Evolutionary conservation across 2,329 filamentous ascomycete genomes (phyloP), one percentile per base, ranked within the genome.

Genomic region (Sphaceloma murrayae): DNA sequence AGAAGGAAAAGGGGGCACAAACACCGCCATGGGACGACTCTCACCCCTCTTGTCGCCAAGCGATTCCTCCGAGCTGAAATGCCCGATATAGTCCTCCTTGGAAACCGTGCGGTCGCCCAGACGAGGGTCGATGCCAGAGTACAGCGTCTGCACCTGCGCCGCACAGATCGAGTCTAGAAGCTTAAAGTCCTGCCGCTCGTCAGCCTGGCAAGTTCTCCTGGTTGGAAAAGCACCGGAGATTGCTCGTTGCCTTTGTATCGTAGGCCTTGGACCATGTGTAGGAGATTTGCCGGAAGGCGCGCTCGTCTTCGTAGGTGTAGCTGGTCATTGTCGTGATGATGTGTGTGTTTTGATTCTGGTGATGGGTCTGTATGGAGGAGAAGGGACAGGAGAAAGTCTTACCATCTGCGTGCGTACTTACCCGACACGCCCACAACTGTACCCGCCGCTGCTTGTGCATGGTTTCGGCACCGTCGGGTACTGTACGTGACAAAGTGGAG

Each of bases 1-100:
- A 38, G 69, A 67, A 1, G 75, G 78, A 54, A 79, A 69, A 1
- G 80, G 65, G 1, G 62, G 5, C 61, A 65, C 48, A 58, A 60
- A n/a, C n/a, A n/a, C n/a, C n/a, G n/a, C n/a, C n/a, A n/a, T n/a
- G n/a, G n/a, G n/a, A n/a, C n/a, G n/a, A n/a, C n/a, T n/a, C n/a
- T n/a, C n/a, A 29, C 64, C 62, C 8, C 62, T 61, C 26, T 60
- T 56, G 54, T 62, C 62, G 21, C 64, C 63, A 13, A 40, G 22
- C 13, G 36, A 40, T 2, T n/a, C 22, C 3, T 40, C 16, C 10
- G 36, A 40, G 36, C 36, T 40, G 24, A 40, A 40, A 13, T 29
- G 24, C 4, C 7, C 7, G n/a, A 40, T 40, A 22, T 40, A 40
- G 24, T 40, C 36, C 24, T 40, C 36, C 14, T 40, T 40, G n/a